Base-by-base conservation (phyloP, 257 asterid species). In the Mentha longifolia region DNA sequence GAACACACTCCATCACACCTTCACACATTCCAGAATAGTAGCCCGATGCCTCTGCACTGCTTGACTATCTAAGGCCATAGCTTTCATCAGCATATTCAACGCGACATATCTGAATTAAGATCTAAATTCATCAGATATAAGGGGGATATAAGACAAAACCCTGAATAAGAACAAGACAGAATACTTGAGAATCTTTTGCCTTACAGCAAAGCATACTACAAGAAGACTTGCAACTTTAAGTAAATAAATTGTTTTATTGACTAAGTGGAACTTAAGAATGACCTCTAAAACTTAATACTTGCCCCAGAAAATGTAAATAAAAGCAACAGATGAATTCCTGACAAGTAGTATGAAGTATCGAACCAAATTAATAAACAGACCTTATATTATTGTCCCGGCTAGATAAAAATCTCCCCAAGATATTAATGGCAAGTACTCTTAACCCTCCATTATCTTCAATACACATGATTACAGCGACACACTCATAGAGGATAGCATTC, bases 31-130 rank as follows among this genome's bases (percentile, higher is more conserved):
- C 85, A 92, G 75, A 82, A 92, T 90, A 41, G 98, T 92, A 63
- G 78, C 85, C 39, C 97, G 89, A 80, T 92, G 98, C 85, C 98
- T 87, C 84, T 92, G 98, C 68, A 92, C 98, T 60, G 98, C 98
- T 83, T 88, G 96, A 77, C 90, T 74, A 75, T 92, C 98, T 71
- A 89, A 92, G 78, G 92, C 70, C 78, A 92, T 73, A 75, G 97
- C 98, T 84, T 72, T 88, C 97, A 92, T 90, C 84, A 92, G 81
- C 98, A 90, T 90, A 80, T 92, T 92, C 86, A 92, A 80, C 51
- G 98, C 97, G 71, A 92, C 98, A 79, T 92, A 92, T 79, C 98
- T 92, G 95, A 80, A 77, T 81, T 35, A 74, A 76, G 31, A 49
- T 55, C 47, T 72, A 74, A 61, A 49, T 68, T 77, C 41, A 70